phyloP scores from a whole-genome alignment of 2,329 filamentous ascomycete genomes.

The Acephala macrosclerotiorum region DNA sequence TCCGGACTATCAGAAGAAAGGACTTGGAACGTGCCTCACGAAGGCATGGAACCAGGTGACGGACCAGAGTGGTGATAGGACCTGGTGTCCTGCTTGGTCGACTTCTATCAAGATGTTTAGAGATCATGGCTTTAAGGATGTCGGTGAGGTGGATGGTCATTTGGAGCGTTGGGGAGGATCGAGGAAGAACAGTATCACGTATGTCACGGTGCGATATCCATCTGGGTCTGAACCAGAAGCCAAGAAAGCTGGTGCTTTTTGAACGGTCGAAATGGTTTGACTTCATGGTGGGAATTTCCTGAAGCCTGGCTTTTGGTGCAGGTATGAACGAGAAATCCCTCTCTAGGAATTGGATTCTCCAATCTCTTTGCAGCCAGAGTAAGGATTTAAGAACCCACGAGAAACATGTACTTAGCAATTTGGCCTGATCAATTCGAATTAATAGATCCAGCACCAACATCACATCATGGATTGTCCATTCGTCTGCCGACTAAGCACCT shows the following conservation, averaged over 20 bases:
- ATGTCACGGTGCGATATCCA: constrained; percentile 14
- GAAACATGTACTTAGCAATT: not conserved
- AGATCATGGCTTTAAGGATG: constrained; percentile 13
- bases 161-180: constrained; percentile 26
- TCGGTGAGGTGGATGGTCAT: constrained; percentile 24
- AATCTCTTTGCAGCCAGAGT: too few species aligned
- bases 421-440: not conserved
- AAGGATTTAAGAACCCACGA: too few species aligned
- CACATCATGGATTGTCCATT: not conserved
- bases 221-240: constrained; percentile 6
- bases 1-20: constrained; percentile 8
- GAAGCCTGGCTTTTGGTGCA: too few species aligned
- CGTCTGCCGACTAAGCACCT: not conserved
- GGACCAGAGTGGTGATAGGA: constrained; percentile 6
- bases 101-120: constrained; percentile 7
- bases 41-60: not conserved
- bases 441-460: not conserved
- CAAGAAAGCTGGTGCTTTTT: not conserved
- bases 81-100: constrained; percentile 5
- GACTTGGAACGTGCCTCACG: constrained; percentile 8
- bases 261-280: not conserved
- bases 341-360: too few species aligned
- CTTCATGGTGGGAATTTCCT: not conserved
- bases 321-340: too few species aligned
- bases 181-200: constrained; percentile 21